Percentiles rank a stretch among this genome's conserved stretches.
Evolutionary conservation across 345 rosid genomes (phyloP).

Genomic region (Populus ilicifolia): DNA sequence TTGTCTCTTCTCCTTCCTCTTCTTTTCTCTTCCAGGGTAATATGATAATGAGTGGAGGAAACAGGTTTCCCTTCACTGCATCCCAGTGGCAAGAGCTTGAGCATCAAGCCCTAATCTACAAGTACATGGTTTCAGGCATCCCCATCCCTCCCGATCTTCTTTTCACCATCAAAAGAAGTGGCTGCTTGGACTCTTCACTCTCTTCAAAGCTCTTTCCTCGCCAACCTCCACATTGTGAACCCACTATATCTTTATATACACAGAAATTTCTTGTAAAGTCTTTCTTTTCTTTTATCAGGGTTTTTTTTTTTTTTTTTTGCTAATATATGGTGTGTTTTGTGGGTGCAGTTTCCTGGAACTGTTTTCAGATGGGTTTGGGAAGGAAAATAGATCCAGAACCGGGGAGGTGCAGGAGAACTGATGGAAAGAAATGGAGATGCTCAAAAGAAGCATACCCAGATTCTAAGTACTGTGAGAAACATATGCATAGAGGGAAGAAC

Average conservation of each 20-base stretch:
- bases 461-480: conserved; percentile 90
- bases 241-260: background rate
- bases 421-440: conserved; percentile 97
- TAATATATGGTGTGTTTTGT: background rate
- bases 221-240: conserved; percentile 52
- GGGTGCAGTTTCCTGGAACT: conserved; percentile 67
- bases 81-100: conserved; percentile 93
- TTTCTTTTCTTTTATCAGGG: background rate
- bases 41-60: conserved; percentile 33
- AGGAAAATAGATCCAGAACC: conserved; percentile 88
- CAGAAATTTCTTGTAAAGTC: background rate
- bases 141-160: conserved; percentile 84
- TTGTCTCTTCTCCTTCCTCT: background rate
- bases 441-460: conserved; percentile 87
- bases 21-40: background rate
- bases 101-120: conserved; percentile 77
- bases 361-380: conserved; percentile 68
- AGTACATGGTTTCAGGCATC: conserved; percentile 69
- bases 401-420: conserved; percentile 89
- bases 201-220: conserved; percentile 47
- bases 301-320: background rate
- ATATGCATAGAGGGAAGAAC: conserved; percentile 94
- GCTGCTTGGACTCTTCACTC: conserved; percentile 43
- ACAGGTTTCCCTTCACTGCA: conserved; percentile 67
- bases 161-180: conserved; percentile 58